Evolutionary conservation across 352 stramenopile genomes (phyloP).

Genomic region (Phytophthora agathidicida): DNA sequence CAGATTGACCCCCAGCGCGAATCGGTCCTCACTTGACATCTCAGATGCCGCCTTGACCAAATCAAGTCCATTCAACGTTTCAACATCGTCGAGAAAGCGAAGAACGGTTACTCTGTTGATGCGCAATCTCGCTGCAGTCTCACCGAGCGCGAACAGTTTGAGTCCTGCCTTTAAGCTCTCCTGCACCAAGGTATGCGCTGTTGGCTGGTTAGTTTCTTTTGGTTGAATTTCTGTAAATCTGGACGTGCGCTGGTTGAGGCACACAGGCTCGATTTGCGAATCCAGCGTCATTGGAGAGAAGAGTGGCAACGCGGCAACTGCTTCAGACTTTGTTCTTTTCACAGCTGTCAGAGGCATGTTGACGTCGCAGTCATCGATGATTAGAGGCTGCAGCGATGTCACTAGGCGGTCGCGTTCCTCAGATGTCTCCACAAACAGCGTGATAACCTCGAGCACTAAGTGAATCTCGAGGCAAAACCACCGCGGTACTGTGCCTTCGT

Average conservation of each 20-base stretch:
- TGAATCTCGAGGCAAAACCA: constrained; percentile 73
- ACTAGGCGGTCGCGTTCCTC: constrained; percentile 30
- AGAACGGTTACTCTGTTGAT: constrained; percentile 34
- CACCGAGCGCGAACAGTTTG: constrained; percentile 35
- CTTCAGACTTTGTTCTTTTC: constrained; percentile 12
- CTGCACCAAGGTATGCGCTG: constrained; percentile 25
- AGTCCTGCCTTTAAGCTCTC: constrained; percentile 34
- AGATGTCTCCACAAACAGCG: constrained; percentile 58
- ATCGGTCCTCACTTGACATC: constrained; percentile 30
- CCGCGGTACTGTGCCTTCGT: constrained; percentile 10
- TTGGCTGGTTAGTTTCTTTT: not conserved
- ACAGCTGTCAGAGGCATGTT: not conserved
- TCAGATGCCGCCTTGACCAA: constrained; percentile 23
- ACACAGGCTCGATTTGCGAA: constrained; percentile 47
- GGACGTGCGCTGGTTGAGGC: constrained; percentile 59
- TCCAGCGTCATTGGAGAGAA: constrained; percentile 27
- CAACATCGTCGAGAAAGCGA: constrained; percentile 55
- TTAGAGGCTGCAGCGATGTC: constrained; percentile 25
- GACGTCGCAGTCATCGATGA: constrained; percentile 18
- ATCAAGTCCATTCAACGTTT: constrained; percentile 51
- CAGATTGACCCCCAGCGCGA: constrained; percentile 90
- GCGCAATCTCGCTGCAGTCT: constrained; percentile 16
- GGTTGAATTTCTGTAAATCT: constrained; percentile 6
- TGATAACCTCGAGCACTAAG: constrained; percentile 58
- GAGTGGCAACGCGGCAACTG: constrained; percentile 16